phyloP scores from a whole-genome alignment of 78 protist genomes.

The Dictyostelium brefeldianum region DNA sequence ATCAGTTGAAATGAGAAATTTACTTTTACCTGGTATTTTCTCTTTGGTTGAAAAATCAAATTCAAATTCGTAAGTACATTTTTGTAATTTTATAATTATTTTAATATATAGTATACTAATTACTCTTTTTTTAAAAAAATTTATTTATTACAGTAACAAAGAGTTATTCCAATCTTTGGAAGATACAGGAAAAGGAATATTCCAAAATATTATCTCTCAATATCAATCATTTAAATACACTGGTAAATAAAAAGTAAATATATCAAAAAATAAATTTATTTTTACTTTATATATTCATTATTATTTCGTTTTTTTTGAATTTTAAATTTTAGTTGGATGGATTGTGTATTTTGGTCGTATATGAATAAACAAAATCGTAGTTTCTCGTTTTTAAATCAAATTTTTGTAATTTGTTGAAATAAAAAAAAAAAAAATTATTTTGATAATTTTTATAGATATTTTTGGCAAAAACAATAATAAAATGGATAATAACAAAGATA shows the following conservation, averaged over 20 bases:
- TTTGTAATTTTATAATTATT: neutral
- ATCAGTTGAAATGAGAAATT: constrained; percentile 25
- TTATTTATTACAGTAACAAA: neutral
- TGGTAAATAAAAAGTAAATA: constrained; percentile 32
- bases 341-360: too few species aligned
- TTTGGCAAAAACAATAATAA: too few species aligned
- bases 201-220: constrained; percentile 34
- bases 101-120: neutral
- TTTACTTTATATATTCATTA: too few species aligned
- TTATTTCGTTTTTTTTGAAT: too few species aligned
- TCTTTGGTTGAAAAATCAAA: constrained; percentile 22
- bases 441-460: too few species aligned
- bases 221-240: constrained; percentile 40
- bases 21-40: constrained; percentile 52
- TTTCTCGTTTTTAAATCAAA: too few species aligned
- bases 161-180: constrained; percentile 18
- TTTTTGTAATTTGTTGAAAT: too few species aligned
- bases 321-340: too few species aligned
- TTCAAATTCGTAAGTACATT: neutral
- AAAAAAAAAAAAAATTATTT: too few species aligned
- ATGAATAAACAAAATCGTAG: too few species aligned
- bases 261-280: too few species aligned
- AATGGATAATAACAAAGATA: neutral
- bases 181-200: constrained; percentile 31
- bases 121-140: too few species aligned